Base-by-base conservation (phyloP, 371 early-diverging fungal species). In the Mucor plumbeus region DNA sequence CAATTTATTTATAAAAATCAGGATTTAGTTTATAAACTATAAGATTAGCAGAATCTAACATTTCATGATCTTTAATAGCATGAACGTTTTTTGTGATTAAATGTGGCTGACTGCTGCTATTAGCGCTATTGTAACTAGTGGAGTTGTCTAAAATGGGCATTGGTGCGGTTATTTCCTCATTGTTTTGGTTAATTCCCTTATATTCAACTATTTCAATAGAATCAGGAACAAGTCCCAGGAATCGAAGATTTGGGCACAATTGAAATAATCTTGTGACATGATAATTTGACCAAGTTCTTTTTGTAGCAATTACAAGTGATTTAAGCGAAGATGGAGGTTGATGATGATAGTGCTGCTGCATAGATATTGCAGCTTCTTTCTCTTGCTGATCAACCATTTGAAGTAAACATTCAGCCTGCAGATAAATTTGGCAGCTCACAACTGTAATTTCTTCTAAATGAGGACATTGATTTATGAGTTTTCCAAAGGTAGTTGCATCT, bases 261-360 rank as follows among this genome's bases (percentile, higher is more conserved):
- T 75, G 68, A 36, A 80, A 66, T 5, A 80, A 55, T 47, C 64
- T 60, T 1, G 64, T 69, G 7, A 80, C 63, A 64, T 78, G 74
- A 10, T 65, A 50, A 38, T 44, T 64, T n/a, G 78, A 72, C 81
- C 81, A 80, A 21, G 74, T 74, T n/a, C 70, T 60, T 7, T 76
- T 71, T 10, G 78, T 76, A 5, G 74, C 74, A 14, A 80, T 50
- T 0, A 64, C 72, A 3, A 80, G 58, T 11, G 63, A 71, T 15
- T 55, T 70, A n/a, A 80, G 58, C 4, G 74, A 63, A 15, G 35
- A 64, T 19, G 7, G 31, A 14, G 4, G 14, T 13, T 26, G 53
- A 11, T 13, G 13, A 13, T 53, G 53, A 1, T 14, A 13, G 6
- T 53, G 26, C 13, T 53, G 53, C 14, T 31, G 53, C 53, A 13